A percentile compares a stretch with the other conserved stretches of the same genome.
Conservation (phyloP, 169 alveolate species). For the Eimeria brunetti region DNA sequence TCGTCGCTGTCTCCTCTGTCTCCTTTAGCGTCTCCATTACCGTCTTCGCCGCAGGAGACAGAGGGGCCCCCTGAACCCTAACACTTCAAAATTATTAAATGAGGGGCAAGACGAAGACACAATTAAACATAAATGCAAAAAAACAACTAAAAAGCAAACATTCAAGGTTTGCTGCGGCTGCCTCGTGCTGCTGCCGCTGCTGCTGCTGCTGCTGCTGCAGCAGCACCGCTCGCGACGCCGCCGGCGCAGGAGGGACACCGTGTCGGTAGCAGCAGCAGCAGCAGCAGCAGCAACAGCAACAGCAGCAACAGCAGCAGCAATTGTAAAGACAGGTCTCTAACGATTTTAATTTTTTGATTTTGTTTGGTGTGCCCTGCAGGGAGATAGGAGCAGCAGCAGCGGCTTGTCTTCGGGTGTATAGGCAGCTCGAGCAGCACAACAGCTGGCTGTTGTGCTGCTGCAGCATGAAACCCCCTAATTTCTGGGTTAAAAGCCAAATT, state of each 20-base stretch:
- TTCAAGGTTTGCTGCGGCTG: not conserved
- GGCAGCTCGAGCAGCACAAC: not conserved
- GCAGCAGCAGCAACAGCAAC: not conserved
- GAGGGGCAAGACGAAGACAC: not conserved
- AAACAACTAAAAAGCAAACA: not conserved
- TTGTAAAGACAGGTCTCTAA: no score
- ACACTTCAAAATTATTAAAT: no score
- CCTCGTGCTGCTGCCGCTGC: not conserved
- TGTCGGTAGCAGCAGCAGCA: conserved; percentile 29
- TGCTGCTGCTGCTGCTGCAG: not conserved
- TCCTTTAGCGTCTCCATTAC: not conserved
- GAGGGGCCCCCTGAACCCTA: not conserved
- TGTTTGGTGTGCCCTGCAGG: no score
- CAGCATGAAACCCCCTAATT: not conserved
- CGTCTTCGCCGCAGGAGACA: no score
- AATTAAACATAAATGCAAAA: not conserved
- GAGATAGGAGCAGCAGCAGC: not conserved
- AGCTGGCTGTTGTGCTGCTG: not conserved
- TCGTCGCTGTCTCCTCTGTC: conserved; percentile 8
- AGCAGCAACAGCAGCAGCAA: not conserved
- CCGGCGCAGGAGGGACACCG: not conserved
- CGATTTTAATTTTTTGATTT: not conserved
- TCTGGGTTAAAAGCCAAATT: no score
- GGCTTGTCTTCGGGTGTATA: not conserved
- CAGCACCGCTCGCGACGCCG: not conserved